These are phyloP conservation scores for Cylindricascospora bacillispora DNA, from an alignment of 1,139 yeast species.

Conservation along the genomic window DNA sequence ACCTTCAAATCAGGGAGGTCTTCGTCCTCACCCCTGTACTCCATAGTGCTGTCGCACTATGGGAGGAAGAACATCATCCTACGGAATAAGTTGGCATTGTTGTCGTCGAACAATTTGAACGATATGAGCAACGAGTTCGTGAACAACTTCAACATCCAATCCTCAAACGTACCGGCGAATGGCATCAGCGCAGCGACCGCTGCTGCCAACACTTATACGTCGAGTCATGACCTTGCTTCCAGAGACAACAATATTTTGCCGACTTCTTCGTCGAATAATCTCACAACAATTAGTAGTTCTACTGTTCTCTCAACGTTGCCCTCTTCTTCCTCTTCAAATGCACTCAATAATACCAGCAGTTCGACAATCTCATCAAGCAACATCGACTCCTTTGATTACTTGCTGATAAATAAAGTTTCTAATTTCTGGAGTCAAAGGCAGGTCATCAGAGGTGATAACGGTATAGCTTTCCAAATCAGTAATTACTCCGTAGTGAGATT, in stretches of 20 bases:
- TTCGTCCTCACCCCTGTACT: slow-evolving; percentile 16
- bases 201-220: slow-evolving; percentile 6
- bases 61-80: slow-evolving; percentile 16
- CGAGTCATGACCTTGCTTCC: slow-evolving; percentile 8
- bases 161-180: neutral
- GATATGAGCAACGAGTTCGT: neutral
- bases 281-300: too few relatives aligned
- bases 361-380: too few relatives aligned
- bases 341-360: too few relatives aligned
- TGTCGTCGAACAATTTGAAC: neutral
- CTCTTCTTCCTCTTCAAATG: too few relatives aligned
- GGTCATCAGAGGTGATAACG: slow-evolving; percentile 23
- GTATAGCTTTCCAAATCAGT: slow-evolving; percentile 19
- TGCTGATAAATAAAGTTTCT: slow-evolving; percentile 18
- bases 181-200: slow-evolving; percentile 7
- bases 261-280: too few relatives aligned
- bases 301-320: too few relatives aligned
- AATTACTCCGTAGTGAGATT: slow-evolving; percentile 15
- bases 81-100: slow-evolving; percentile 14
- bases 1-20: slow-evolving; percentile 11
- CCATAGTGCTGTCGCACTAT: slow-evolving; percentile 18
- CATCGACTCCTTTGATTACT: slow-evolving; percentile 16
- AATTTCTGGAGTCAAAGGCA: slow-evolving; percentile 25
- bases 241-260: neutral
- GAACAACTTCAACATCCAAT: too few relatives aligned